Percentiles rank a stretch among this genome's conserved stretches.
Conservation (phyloP, 108 stramenopile genomes). For the Skeletonema tropicum region DNA sequence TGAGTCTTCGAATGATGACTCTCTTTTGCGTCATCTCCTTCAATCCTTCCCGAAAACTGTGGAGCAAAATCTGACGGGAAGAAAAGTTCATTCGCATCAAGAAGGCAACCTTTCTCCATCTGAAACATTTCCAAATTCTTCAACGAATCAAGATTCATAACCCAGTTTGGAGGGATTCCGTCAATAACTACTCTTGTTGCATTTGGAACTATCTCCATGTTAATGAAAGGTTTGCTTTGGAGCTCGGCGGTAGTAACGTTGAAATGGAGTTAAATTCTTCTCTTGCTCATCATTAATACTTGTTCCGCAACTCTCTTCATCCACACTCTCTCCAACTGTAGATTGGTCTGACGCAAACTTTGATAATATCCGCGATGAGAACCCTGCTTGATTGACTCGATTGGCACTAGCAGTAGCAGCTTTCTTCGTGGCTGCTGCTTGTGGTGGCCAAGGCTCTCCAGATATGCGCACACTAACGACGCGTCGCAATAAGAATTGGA, state of each 20-base stretch:
- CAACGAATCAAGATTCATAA: constrained; percentile 54
- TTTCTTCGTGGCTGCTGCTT: constrained; percentile 2
- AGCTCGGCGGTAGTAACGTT: constrained; percentile 44
- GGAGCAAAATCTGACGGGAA: constrained; percentile 27
- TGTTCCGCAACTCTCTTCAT: constrained; percentile 31
- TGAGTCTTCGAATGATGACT: neutral
- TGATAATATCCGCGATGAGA: constrained; percentile 35
- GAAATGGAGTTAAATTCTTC: constrained; percentile 31
- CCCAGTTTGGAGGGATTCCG: constrained; percentile 70
- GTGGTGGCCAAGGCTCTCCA: constrained; percentile 67
- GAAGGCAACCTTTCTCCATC: constrained; percentile 61
- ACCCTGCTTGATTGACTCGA: constrained; percentile 11
- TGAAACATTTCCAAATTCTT: constrained; percentile 64
- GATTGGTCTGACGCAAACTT: constrained; percentile 36
- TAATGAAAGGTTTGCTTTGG: constrained; percentile 54
- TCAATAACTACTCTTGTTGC: constrained; percentile 69
- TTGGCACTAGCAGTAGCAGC: constrained; percentile 20
- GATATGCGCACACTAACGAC: constrained; percentile 65
- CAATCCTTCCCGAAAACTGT: neutral
- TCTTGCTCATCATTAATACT: neutral
- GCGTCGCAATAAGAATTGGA: constrained; percentile 60
- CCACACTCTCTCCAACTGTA: constrained; percentile 14
- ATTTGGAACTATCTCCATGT: constrained; percentile 71
- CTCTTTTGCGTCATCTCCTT: constrained; percentile 1
- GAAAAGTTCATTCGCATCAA: constrained; percentile 54